Evolutionary conservation across 495 filamentous ascomycete genomes (phyloP), one percentile per base, ranked within the genome.

Genomic region (Xylaria sp.): DNA sequence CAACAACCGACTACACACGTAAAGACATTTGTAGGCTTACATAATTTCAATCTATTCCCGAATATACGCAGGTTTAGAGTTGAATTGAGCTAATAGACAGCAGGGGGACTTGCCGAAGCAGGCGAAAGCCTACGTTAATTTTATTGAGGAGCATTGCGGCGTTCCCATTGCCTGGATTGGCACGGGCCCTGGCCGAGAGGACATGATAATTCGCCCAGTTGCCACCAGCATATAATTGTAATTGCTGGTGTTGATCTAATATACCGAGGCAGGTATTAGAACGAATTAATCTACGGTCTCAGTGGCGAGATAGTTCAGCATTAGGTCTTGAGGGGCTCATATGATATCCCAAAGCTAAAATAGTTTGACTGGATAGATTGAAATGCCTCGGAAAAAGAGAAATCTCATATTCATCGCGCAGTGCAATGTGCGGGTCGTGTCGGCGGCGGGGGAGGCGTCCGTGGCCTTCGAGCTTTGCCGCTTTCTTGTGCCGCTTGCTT

Each of bases 81-180:
- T 8, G 31, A 29, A 14, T 9, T 43, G 21, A 40, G 35, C 21
- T 43, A 57, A 67, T 21, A 43, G 17, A 41, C 35, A 33, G 15
- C 91, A 85, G 76, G 87, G 90, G 62, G 88, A 93, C 48, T 81
- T 97, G 40, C 94, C 94, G n/a, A 78, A 81, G 71, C 89, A 93
- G 72, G 93, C 94, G 37, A 86, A 85, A 68, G 86, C 87, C 0
- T 97, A 97, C 69, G 83, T 97, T 71, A 84, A 89, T 76, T 94
- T 91, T 67, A 77, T 77, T 58, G 94, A 97, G 83, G 81, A 88
- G 74, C 90, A 90, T 74, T 82, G 93, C 21, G 92, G 89, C 40
- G 90, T 95, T 21, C 86, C 82, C 68, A 82, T 96, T 59, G 89
- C 89, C 79, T 95, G 88, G 83, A 91, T 97, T 76, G 93, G 93